Percentiles rank a stretch among this genome's conserved stretches.
Evolutionary conservation across 1,139 yeast genomes (phyloP).

Genomic region (Diutina sp.): DNA sequence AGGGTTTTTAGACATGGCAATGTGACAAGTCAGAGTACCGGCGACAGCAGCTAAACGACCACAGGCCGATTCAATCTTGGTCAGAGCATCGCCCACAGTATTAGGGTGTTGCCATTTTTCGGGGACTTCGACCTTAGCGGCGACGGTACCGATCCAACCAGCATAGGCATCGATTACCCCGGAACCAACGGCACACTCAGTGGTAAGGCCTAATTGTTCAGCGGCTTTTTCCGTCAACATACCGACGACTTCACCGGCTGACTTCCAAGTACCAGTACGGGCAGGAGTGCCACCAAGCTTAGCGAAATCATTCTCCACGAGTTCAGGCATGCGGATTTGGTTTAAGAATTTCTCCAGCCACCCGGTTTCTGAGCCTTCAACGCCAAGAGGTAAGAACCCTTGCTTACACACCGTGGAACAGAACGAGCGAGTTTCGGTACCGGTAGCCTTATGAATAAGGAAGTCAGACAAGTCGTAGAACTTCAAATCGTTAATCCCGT

Average conservation of each 20-base stretch:
- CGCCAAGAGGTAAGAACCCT: constrained; percentile 87
- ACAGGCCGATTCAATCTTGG: constrained; percentile 40
- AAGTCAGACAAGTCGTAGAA: constrained; percentile 89
- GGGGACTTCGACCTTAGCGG: constrained; percentile 59
- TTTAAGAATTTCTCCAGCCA: constrained; percentile 77
- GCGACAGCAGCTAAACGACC: constrained; percentile 96
- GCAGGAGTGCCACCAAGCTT: constrained; percentile 78
- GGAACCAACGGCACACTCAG: constrained; percentile 75
- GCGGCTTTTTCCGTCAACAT: constrained; percentile 56
- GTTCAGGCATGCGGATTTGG: constrained; percentile 59
- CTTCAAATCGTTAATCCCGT: constrained; percentile 52
- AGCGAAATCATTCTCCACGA: constrained; percentile 62
- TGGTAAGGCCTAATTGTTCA: constrained; percentile 70
- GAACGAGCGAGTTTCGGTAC: constrained; percentile 71
- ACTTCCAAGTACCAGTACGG: constrained; percentile 55
- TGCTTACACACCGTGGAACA: constrained; percentile 93
- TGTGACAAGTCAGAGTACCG: constrained; percentile 95
- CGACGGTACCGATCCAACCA: constrained; percentile 98
- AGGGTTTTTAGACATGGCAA: constrained; percentile 75
- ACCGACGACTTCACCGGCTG: constrained; percentile 88
- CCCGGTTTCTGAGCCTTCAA: constrained; percentile 73
- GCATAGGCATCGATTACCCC: constrained; percentile 98
- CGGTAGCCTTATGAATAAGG: constrained; percentile 84
- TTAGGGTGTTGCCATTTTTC: constrained; percentile 23
- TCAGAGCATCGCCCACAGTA: constrained; percentile 9